Percentiles rank a stretch among this genome's conserved stretches.
Conservation (phyloP, 176 grass and related monocot species). For the Aegilops longissima region DNA sequence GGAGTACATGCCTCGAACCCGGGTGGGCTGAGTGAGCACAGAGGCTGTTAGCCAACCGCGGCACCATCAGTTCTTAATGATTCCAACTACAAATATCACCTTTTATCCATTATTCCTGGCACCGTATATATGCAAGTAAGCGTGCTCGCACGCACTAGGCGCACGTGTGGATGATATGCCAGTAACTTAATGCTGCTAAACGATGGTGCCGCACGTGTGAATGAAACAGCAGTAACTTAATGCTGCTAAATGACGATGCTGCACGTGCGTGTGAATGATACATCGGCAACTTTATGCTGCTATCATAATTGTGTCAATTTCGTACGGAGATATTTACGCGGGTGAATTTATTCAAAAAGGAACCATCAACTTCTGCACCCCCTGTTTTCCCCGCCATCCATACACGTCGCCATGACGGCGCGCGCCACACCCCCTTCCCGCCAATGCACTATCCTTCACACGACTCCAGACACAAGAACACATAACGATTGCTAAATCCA, state of each 20-base stretch:
- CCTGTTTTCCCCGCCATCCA: neutral
- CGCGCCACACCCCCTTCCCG: neutral
- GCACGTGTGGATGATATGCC: neutral
- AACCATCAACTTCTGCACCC: neutral
- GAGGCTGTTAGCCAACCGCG: neutral
- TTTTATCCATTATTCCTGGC: neutral
- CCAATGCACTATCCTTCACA: neutral
- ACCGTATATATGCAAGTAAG: neutral
- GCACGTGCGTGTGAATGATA: neutral
- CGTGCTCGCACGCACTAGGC: neutral
- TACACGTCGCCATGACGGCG: neutral
- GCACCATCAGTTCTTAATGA: neutral
- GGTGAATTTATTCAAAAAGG: neutral
- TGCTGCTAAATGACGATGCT: neutral
- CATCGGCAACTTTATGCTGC: neutral
- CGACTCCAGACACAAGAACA: neutral
- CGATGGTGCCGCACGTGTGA: neutral
- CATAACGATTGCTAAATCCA: neutral
- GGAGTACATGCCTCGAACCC: neutral
- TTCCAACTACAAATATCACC: neutral
- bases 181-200: neutral
- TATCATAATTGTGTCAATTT: neutral
- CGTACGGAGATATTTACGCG: neutral
- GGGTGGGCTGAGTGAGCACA: neutral
- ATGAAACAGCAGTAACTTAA: neutral